Evolutionary conservation across 345 rosid species (phyloP).

Genomic region (Syzygium jambos): DNA sequence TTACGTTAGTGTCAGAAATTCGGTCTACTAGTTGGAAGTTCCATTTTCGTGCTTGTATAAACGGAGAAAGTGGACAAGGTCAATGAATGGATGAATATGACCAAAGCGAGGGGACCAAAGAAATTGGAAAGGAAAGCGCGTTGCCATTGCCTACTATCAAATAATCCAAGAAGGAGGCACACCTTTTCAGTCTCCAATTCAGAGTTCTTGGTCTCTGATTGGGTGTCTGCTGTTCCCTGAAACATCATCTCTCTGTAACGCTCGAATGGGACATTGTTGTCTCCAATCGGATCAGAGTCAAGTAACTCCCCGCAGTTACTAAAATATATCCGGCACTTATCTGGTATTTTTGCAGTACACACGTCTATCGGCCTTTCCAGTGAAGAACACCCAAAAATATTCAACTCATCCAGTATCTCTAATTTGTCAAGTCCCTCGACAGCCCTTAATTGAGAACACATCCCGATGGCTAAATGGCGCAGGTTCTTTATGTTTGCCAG

Average conservation of each 20-base stretch:
- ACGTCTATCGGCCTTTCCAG: background rate
- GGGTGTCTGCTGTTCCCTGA: background rate
- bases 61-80: background rate
- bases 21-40: background rate
- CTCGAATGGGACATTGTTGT: background rate
- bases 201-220: background rate
- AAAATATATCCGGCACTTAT: background rate
- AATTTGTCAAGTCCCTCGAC: background rate
- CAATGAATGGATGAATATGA: background rate
- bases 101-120: too few relatives aligned
- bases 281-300: background rate
- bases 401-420: background rate
- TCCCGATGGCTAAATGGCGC: background rate
- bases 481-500: background rate
- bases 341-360: background rate
- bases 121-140: background rate
- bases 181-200: background rate
- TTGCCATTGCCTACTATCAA: background rate
- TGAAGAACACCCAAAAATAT: background rate
- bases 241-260: background rate
- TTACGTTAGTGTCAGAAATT: background rate
- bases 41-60: background rate
- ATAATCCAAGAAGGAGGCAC: background rate
- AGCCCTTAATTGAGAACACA: background rate
- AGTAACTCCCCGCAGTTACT: background rate